Conservation (phyloP, 2,329 filamentous ascomycete species). For the Pseudonectria foliicola region DNA sequence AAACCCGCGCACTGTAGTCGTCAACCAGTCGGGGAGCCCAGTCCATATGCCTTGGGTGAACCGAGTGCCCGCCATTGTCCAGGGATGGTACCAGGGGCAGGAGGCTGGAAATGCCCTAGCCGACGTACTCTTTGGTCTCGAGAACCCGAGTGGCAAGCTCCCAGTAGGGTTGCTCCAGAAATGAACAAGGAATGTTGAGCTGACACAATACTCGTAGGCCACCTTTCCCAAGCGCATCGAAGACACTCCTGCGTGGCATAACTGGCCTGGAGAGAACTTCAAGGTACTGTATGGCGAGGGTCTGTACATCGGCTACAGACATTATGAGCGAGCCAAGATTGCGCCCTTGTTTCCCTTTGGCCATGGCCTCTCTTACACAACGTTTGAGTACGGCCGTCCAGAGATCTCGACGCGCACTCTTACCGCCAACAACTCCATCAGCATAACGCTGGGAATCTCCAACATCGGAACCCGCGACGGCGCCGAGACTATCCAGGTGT, state of each 20-base stretch:
- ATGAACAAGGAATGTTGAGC: background rate
- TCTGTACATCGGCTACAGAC: conserved; percentile 64
- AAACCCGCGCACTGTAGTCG: conserved; percentile 60
- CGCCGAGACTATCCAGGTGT: conserved; percentile 60
- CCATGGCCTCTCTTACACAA: conserved; percentile 67
- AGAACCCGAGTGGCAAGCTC: conserved; percentile 61
- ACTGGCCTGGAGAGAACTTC: conserved; percentile 65
- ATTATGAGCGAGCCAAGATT: conserved; percentile 58
- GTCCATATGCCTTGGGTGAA: conserved; percentile 62
- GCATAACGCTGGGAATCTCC: conserved; percentile 40
- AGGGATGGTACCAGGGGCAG: conserved; percentile 47
- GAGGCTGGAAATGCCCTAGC: conserved; percentile 64
- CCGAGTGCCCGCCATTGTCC: conserved; percentile 57
- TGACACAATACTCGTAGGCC: conserved; percentile 29
- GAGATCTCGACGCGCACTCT: conserved; percentile 39
- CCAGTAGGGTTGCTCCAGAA: conserved; percentile 37
- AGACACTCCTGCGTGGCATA: conserved; percentile 64
- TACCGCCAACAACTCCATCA: conserved; percentile 31
- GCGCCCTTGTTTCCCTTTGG: conserved; percentile 64
- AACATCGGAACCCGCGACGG: conserved; percentile 52
- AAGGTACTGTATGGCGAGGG: conserved; percentile 66
- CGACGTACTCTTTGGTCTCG: conserved; percentile 60
- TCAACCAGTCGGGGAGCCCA: conserved; percentile 40
- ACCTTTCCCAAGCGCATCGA: conserved; percentile 59
- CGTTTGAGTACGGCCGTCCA: conserved; percentile 56